phyloP scores from a whole-genome alignment of 2,329 filamentous ascomycete species.

The Colletotrichum plurivorum region DNA sequence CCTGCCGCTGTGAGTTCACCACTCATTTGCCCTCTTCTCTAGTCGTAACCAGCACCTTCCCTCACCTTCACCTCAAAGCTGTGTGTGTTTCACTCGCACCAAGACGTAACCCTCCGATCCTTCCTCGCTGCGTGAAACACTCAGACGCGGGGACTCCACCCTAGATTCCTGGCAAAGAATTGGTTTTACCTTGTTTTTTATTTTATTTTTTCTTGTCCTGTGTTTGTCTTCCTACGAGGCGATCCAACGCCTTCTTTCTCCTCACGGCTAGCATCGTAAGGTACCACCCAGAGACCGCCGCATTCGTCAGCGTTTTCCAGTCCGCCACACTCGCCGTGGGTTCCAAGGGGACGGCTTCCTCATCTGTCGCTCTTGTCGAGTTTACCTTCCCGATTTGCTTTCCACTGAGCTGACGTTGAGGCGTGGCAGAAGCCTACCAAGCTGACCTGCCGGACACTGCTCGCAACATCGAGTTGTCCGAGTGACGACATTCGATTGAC shows the following conservation, averaged over 20 bases:
- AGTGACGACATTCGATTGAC: conserved; percentile 14
- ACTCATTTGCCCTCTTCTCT: neutral
- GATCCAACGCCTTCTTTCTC: conserved; percentile 8
- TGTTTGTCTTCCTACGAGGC: neutral
- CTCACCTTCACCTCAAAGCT: conserved; percentile 5
- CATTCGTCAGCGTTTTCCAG: conserved; percentile 35
- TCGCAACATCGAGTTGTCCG: conserved; percentile 25
- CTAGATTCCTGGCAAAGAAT: conserved; percentile 30
- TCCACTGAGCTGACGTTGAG: conserved; percentile 22
- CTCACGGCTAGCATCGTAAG: conserved; percentile 28
- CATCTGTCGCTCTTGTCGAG: conserved; percentile 11
- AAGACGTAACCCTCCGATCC: conserved; percentile 25
- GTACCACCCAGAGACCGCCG: conserved; percentile 29
- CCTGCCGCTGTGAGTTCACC: conserved; percentile 11
- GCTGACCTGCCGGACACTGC: conserved; percentile 7
- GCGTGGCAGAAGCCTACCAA: conserved; percentile 5
- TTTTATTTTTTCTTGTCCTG: conserved; percentile 3
- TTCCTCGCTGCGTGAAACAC: conserved; percentile 37
- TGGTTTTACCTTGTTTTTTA: conserved; percentile 6
- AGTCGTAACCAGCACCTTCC: conserved; percentile 5
- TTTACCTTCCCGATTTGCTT: neutral
- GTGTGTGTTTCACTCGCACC: conserved; percentile 26
- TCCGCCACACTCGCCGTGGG: conserved; percentile 27
- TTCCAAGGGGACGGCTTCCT: conserved; percentile 25
- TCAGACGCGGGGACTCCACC: conserved; percentile 28